Base-by-base conservation (phyloP, 805 yeast genomes). In the Cyberlindnera xylosilytica region DNA sequence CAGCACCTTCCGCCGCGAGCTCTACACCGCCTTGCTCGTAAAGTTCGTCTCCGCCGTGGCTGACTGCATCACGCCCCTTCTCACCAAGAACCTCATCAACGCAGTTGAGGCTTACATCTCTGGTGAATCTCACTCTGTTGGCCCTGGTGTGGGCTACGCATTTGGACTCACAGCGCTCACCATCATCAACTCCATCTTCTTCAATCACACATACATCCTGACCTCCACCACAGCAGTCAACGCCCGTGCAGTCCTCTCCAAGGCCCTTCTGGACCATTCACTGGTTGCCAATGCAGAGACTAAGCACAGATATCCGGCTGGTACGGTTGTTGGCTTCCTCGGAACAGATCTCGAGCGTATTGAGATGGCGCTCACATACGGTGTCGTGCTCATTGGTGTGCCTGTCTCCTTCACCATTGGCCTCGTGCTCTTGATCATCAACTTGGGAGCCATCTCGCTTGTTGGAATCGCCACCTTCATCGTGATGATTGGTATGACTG, bases 261-360 rank as follows among this genome's bases (percentile, higher is more conserved):
- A 83, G 47, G 81, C 84, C 3, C 64, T 86, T 13, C 66, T 84
- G 39, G 78, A 76, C 40, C 87, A 88, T 59, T 73, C 88, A 15
- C 73, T 85, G 49, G 68, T 58, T 38, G 67, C 86, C 13, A 74
- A 77, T 43, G 73, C 77, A 12, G 68, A 68, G 36, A 72, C 90
- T 3, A 73, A 72, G 38, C 74, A 73, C 52, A 66, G 71, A 47
- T 84, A 65, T 54, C 79, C 95, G 1, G 69, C 76, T 17, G 82
- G 90, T 34, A 76, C 73, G 45, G 72, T 88, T 38, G 82, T 93
- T 12, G 78, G 89, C 4, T 65, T 86, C 58, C 72, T 87, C 64
- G 85, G 91, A 28, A 81, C 93, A 2, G 96, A 88, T 60, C 66
- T 87, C 28, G 74, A 87, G 11, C 76, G 95, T 53, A 71, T 88